Percentiles rank a stretch among this genome's conserved stretches.
Conservation (phyloP, 495 filamentous ascomycete genomes). For the Penicillium cataractarum region DNA sequence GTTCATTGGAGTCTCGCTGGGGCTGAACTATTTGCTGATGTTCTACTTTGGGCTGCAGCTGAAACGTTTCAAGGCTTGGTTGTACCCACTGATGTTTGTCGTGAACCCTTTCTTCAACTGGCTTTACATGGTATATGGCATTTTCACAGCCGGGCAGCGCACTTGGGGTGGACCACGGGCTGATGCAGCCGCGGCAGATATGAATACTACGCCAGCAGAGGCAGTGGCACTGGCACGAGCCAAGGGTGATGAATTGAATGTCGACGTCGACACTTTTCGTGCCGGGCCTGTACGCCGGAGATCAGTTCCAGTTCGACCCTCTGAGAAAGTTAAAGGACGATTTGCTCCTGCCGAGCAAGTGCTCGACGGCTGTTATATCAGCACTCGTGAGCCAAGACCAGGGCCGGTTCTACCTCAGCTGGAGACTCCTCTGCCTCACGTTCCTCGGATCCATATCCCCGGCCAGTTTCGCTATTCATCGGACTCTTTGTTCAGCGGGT, state of each 20-base stretch:
- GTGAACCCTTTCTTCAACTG: constrained; percentile 98
- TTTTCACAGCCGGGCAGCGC: constrained; percentile 90
- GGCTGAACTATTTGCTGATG: constrained; percentile 95
- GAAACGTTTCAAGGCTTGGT: constrained; percentile 87
- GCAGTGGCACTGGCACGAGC: constrained; percentile 79
- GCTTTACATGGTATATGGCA: constrained; percentile 90
- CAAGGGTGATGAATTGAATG: constrained; percentile 87
- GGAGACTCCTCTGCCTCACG: constrained; percentile 48
- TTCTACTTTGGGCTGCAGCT: constrained; percentile 90
- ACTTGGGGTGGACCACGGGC: constrained; percentile 97
- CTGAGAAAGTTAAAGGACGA: constrained; percentile 70
- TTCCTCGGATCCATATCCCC: constrained; percentile 56
- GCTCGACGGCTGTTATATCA: constrained; percentile 57
- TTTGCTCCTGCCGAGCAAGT: constrained; percentile 44
- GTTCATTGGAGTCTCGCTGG: constrained; percentile 93
- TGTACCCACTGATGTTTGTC: constrained; percentile 95
- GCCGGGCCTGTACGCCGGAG: constrained; percentile 56
- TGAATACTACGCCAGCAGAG: constrained; percentile 76
- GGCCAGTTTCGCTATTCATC: constrained; percentile 60
- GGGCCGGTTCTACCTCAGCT: constrained; percentile 37
- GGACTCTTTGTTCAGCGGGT: constrained; percentile 64
- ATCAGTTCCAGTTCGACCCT: constrained; percentile 70
- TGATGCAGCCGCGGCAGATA: constrained; percentile 84
- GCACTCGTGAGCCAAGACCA: constrained; percentile 37
- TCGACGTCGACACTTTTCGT: constrained; percentile 89